Evolutionary conservation across 1,284 basidiomycete species (phyloP).

Genomic region (Cryptococcus amylolentus): DNA sequence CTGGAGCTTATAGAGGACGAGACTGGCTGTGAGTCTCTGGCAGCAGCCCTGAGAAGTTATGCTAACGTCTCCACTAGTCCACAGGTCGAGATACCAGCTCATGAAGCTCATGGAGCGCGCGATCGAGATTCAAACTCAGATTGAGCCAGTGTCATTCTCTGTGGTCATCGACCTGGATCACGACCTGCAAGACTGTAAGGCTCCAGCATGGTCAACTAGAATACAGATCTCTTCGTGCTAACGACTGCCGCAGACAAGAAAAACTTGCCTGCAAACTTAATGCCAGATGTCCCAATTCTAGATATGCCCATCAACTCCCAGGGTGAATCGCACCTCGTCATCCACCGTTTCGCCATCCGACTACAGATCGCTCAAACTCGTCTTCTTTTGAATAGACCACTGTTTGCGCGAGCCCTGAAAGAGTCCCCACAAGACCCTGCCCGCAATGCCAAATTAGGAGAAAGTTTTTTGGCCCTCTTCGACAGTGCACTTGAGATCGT

Average conservation of each 20-base stretch:
- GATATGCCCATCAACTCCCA: conserved; percentile 38
- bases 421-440: conserved; percentile 37
- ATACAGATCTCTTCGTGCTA: background rate
- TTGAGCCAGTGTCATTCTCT: conserved; percentile 32
- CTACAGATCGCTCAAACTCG: conserved; percentile 43
- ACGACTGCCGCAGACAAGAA: conserved; percentile 30
- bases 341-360: conserved; percentile 46
- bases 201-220: background rate
- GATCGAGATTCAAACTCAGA: conserved; percentile 46
- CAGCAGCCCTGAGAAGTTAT: background rate
- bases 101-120: conserved; percentile 45
- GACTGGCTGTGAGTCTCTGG: conserved; percentile 33
- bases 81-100: conserved; percentile 39
- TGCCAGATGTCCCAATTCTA: conserved; percentile 34
- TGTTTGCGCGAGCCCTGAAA: conserved; percentile 42
- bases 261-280: conserved; percentile 32
- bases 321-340: conserved; percentile 44
- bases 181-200: conserved; percentile 41
- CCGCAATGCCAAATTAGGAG: conserved; percentile 27
- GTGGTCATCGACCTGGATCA: conserved; percentile 36
- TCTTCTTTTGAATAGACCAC: conserved; percentile 45
- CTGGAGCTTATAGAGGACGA: conserved; percentile 26
- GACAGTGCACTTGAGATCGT: conserved; percentile 47
- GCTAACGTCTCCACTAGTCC: conserved; percentile 19
- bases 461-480: conserved; percentile 41